phyloP scores from a whole-genome alignment of 139 green algal species.

The Nannochloris sp. region DNA sequence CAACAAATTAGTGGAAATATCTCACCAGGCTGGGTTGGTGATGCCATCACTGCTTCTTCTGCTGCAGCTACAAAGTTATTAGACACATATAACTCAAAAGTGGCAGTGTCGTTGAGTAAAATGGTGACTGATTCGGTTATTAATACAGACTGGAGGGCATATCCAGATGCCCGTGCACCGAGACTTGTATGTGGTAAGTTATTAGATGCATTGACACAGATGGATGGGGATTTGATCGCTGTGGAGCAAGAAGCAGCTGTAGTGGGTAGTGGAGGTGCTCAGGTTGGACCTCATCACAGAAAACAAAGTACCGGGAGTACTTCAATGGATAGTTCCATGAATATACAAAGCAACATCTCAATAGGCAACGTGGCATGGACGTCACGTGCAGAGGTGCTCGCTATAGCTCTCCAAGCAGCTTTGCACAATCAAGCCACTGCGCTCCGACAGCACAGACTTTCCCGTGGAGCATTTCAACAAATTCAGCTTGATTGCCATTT shows the following conservation, averaged over 20 bases:
- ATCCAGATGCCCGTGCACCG: neutral
- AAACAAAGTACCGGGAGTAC: neutral
- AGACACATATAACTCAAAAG: neutral
- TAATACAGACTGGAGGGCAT: neutral
- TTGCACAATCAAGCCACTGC: neutral
- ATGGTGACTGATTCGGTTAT: neutral
- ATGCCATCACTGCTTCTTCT: neutral
- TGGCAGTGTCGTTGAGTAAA: neutral
- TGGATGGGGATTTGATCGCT: neutral
- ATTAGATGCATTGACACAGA: neutral
- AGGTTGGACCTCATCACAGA: neutral
- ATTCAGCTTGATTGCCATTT: constrained; percentile 77
- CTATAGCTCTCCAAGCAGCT: neutral
- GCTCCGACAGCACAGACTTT: neutral
- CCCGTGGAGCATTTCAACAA: constrained; percentile 4
- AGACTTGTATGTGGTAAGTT: neutral
- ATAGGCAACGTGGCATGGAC: neutral
- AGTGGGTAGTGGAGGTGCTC: neutral
- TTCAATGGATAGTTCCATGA: neutral
- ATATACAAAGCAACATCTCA: neutral
- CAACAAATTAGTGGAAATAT: neutral
- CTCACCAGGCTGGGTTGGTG: neutral
- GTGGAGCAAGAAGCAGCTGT: neutral
- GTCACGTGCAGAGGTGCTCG: neutral
- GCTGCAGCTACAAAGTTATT: neutral